These are phyloP conservation scores for Yarrowia sp. DNA, from an alignment of 805 yeast species.

Conservation along the genomic window DNA sequence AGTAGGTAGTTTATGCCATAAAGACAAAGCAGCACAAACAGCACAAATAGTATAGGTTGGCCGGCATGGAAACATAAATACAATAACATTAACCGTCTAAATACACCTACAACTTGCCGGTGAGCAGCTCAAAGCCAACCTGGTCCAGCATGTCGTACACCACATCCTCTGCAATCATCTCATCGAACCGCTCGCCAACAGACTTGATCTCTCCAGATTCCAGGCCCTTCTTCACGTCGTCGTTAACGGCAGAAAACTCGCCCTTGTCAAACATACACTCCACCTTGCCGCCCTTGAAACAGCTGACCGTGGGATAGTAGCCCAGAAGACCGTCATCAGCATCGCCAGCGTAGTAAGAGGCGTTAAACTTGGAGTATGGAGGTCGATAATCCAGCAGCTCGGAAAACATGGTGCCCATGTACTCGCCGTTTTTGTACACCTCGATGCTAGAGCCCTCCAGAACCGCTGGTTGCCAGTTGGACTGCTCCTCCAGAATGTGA, in stretches of 20 bases:
- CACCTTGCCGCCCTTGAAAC: conserved; percentile 75
- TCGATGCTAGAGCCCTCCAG: conserved; percentile 53
- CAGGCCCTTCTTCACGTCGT: conserved; percentile 31
- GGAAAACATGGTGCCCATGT: conserved; percentile 62
- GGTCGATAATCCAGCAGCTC: conserved; percentile 75
- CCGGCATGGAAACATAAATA: neutral
- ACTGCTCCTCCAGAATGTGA: conserved; percentile 27
- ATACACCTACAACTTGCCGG: neutral
- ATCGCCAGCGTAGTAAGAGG: conserved; percentile 33
- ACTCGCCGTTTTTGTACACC: conserved; percentile 75
- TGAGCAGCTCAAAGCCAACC: conserved; percentile 48
- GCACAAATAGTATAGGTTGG: too few relatives aligned
- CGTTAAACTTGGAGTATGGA: conserved; percentile 55
- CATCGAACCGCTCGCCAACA: conserved; percentile 60
- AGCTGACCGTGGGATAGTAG: conserved; percentile 86
- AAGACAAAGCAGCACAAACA: too few relatives aligned
- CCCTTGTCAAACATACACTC: conserved; percentile 63
- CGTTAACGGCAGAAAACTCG: conserved; percentile 50
- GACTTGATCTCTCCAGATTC: conserved; percentile 43
- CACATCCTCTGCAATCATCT: conserved; percentile 73
- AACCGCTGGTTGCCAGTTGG: conserved; percentile 33
- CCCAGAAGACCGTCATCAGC: conserved; percentile 83
- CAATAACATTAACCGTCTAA: neutral
- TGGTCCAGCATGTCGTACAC: conserved; percentile 85
- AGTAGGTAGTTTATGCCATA: too few relatives aligned